Base-by-base conservation (phyloP, 1,139 yeast species). In the Yamadazyma triangularis region DNA sequence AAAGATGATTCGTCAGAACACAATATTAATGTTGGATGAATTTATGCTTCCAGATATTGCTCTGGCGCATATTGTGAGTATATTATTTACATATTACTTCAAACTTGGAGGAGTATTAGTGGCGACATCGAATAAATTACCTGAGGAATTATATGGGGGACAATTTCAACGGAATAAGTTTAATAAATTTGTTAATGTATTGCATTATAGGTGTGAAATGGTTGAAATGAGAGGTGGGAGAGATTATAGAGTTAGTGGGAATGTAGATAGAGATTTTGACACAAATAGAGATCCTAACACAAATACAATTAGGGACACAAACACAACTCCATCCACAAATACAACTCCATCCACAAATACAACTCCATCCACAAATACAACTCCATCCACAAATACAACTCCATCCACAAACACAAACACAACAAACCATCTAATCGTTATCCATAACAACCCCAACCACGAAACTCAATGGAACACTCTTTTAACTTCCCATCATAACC, bases 21-120 rank as follows among this genome's bases (percentile, higher is more conserved):
- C 87, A 2, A 64, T 82, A 8, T 55, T 81, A 34, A 64, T 81
- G 56, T 56, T 81, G 26, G 89, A 81, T 49, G 89, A 81, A 49
- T 81, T 81, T 53, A 79, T 79, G 80, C 52, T 81, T 21, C 88
- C 89, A 0, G 89, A 81, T 48, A 69, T 67, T 26, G 85, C 88
- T 0, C 70, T 83, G 20, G 87, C 87, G 2, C 80, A 79, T 43
- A 78, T 81, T 27, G 59, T 81, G 34, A 77, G 77, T 48, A 67
- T 79, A 8, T 53, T 81, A 27, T 79, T 81, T 53, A 77, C 82
- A 0, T 79, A 76, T 50, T 81, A 74, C 54, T 80, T 81, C 60
- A 79, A 77, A 44, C 53, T 81, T 7, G 88, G 89, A 3, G 89
- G 89, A 3, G 85, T 81, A 0, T 53, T 81, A 27, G 79, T 81